Evolutionary conservation across 495 filamentous ascomycete genomes (phyloP), one percentile per base, ranked within the genome.

Genomic region (Aspergillus heteromorphus): DNA sequence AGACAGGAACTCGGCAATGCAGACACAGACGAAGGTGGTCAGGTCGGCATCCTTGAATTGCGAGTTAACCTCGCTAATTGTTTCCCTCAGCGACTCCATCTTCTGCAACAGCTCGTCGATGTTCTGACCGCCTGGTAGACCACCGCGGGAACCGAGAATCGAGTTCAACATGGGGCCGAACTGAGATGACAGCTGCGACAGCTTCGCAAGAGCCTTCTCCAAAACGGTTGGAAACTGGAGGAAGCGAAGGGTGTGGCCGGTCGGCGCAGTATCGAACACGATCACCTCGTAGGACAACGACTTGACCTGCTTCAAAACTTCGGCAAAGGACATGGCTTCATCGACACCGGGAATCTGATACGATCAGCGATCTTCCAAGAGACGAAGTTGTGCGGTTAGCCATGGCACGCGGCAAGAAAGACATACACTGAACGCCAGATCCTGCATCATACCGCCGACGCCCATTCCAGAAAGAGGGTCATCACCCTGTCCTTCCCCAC

Each of bases 251-350:
- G 93, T 99, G 80, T 99, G 93, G 43, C 93, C 93, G n/a, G 93
- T 99, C 7, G 93, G 93, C 1, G 93, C 93, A 40, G 93, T 99
- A 66, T 99, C 93, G 83, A 97, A 99, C 68, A 99, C 89, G 72
- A 99, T 96, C 61, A 90, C 87, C 68, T 96, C 93, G 81, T 97
- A 99, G 9, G 90, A 95, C 57, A 97, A 85, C n/a, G 89, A 95
- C 73, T 97, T 97, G 75, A 99, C 93, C 74, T 99, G 95, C 73
- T 99, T 97, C 55, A 97, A 81, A 45, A 97, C 93, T 74, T 97
- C 93, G 63, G 93, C 93, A 65, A 97, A 99, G 47, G 93, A 97
- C 95, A 97, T 97, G 65, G 93, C 93, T 72, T 99, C 93, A 70
- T 99, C 93, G 53, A 99, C 92, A 71, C 93, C 93, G 49, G 93